Percentiles rank a stretch among this genome's conserved stretches.
These are phyloP conservation scores for Sporisorium scitamineum DNA, from an alignment of 1,284 basidiomycete genomes.

Conservation along the genomic window DNA sequence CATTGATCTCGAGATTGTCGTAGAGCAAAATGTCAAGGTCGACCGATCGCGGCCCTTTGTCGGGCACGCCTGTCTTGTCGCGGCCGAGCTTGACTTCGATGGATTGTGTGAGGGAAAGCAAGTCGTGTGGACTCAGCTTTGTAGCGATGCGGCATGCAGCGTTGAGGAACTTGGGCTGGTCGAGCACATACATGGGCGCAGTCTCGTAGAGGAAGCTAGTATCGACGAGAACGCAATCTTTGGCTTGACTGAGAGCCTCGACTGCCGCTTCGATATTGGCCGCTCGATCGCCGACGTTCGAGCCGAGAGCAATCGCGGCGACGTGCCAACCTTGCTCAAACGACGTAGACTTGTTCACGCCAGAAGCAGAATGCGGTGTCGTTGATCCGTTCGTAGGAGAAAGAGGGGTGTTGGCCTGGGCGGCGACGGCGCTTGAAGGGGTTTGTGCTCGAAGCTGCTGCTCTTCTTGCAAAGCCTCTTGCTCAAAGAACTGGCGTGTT, in stretches of 20 bases:
- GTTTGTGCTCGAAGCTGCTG: conserved; percentile 18
- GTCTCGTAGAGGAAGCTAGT: conserved; percentile 95
- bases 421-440: not conserved
- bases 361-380: not conserved
- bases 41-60: conserved; percentile 88
- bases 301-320: conserved; percentile 84
- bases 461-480: conserved; percentile 40
- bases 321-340: conserved; percentile 54
- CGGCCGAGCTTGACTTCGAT: conserved; percentile 84
- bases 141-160: conserved; percentile 88
- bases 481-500: conserved; percentile 69
- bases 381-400: not conserved
- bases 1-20: conserved; percentile 76
- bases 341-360: not conserved
- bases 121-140: conserved; percentile 75
- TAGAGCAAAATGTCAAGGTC: conserved; percentile 92
- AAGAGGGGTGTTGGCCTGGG: not conserved
- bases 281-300: conserved; percentile 89
- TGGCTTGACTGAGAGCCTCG: conserved; percentile 71
- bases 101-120: conserved; percentile 79
- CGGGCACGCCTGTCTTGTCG: conserved; percentile 76
- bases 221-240: conserved; percentile 73
- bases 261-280: conserved; percentile 83
- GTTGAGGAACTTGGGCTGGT: conserved; percentile 91
- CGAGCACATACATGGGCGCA: conserved; percentile 91